phyloP scores from a whole-genome alignment of 1,284 basidiomycete species.

The Pterula multifida region DNA sequence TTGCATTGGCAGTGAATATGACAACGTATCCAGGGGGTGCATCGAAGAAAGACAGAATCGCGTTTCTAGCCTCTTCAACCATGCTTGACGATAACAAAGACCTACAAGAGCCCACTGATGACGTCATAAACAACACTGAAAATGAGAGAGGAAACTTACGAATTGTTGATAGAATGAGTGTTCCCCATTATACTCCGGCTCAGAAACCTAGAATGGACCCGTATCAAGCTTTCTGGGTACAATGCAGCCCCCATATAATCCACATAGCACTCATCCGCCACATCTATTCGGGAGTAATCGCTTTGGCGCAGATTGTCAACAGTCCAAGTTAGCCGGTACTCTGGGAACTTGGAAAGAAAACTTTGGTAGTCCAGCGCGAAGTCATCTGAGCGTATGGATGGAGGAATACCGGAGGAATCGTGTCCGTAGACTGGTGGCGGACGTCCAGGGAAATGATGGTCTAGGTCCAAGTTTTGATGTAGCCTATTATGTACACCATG shows the following conservation, averaged over 20 bases:
- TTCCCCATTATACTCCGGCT: slow-evolving; percentile 60
- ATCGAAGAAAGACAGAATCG: slow-evolving; percentile 62
- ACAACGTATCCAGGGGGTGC: slow-evolving; percentile 68
- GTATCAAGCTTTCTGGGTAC: slow-evolving; percentile 65
- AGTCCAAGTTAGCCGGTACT: slow-evolving; percentile 51
- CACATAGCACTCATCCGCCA: slow-evolving; percentile 56
- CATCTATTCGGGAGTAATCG: slow-evolving; percentile 57
- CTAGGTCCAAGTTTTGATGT: neutral
- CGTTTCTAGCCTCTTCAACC: slow-evolving; percentile 53
- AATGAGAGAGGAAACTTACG: slow-evolving; percentile 31
- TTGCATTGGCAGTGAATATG: slow-evolving; percentile 73
- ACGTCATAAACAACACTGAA: too few relatives aligned
- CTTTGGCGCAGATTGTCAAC: slow-evolving; percentile 58
- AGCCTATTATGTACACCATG: neutral
- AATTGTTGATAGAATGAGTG: slow-evolving; percentile 70
- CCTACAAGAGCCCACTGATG: too few relatives aligned
- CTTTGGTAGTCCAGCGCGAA: neutral
- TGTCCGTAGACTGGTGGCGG: neutral
- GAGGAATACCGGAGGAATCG: too few relatives aligned
- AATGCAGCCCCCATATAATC: slow-evolving; percentile 76
- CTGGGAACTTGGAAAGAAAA: slow-evolving; percentile 14
- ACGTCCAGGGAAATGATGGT: neutral
- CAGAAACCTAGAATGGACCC: slow-evolving; percentile 56
- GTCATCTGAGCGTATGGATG: too few relatives aligned
- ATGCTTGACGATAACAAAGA: slow-evolving; percentile 56